A percentile compares a stretch with the other conserved stretches of the same genome.
Evolutionary conservation across 257 asterid species (phyloP).

Genomic region (Nyctanthes arbortristis): DNA sequence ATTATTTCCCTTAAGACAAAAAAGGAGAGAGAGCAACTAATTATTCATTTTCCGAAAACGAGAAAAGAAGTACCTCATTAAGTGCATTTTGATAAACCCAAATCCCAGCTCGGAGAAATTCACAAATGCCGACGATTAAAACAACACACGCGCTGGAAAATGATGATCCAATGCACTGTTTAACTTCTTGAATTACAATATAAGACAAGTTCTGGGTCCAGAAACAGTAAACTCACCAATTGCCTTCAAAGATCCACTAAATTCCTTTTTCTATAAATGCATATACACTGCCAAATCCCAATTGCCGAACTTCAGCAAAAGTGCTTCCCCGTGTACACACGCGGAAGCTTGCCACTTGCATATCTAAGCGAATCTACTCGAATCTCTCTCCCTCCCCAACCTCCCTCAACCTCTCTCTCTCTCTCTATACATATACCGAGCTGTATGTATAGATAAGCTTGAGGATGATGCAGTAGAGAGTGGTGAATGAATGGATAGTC

Average conservation of each 20-base stretch:
- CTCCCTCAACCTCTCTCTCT: too few relatives aligned
- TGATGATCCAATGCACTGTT: neutral
- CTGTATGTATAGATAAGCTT: constrained; percentile 1
- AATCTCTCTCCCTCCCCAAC: too few relatives aligned
- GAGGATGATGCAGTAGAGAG: neutral
- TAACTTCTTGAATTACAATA: neutral
- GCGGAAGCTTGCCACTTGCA: neutral
- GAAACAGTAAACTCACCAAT: neutral
- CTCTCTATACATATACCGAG: neutral
- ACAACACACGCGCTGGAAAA: neutral
- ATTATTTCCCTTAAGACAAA: neutral
- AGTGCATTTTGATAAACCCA: neutral
- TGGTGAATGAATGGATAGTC: neutral
- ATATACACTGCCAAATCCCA: neutral
- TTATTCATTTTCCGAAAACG: neutral
- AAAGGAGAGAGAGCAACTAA: neutral
- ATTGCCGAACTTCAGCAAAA: too few relatives aligned
- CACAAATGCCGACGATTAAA: neutral
- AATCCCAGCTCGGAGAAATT: neutral
- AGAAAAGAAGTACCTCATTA: neutral
- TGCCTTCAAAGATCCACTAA: neutral
- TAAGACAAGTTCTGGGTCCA: neutral
- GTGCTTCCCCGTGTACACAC: neutral
- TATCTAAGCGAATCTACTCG: neutral
- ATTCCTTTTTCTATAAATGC: neutral